phyloP scores from a whole-genome alignment of 2,329 filamentous ascomycete species.

The Paradendryphiella salina region DNA sequence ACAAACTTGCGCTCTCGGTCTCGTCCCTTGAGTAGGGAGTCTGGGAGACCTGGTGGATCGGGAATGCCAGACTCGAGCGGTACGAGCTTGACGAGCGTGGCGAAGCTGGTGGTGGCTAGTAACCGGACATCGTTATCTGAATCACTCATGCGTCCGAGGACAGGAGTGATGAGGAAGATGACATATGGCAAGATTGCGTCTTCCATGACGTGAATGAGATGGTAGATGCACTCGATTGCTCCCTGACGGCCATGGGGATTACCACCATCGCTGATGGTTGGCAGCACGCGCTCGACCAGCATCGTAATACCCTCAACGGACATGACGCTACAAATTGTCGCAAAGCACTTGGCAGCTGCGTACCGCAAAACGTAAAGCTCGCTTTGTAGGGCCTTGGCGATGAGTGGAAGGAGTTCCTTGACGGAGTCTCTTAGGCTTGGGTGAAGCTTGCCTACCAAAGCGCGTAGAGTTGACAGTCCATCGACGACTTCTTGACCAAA shows the following conservation, averaged over 20 bases:
- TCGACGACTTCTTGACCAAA: slow-evolving; percentile 93
- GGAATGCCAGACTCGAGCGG: slow-evolving; percentile 96
- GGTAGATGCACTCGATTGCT: slow-evolving; percentile 92
- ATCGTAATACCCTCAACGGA: slow-evolving; percentile 95
- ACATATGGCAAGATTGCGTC: slow-evolving; percentile 95
- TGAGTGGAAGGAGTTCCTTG: slow-evolving; percentile 77
- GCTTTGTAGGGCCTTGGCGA: slow-evolving; percentile 86
- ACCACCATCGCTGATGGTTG: slow-evolving; percentile 85
- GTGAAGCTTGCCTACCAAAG: slow-evolving; percentile 88
- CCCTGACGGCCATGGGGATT: slow-evolving; percentile 90
- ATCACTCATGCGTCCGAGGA: slow-evolving; percentile 96
- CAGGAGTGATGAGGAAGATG: slow-evolving; percentile 97
- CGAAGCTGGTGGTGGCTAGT: slow-evolving; percentile 94
- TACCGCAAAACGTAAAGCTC: slow-evolving; percentile 91
- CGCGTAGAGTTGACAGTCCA: slow-evolving; percentile 87
- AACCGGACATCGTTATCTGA: slow-evolving; percentile 94
- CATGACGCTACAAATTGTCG: slow-evolving; percentile 95
- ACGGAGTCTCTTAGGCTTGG: slow-evolving; percentile 75
- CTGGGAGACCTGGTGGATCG: slow-evolving; percentile 88
- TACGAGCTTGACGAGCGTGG: slow-evolving; percentile 94
- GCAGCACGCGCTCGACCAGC: slow-evolving; percentile 88
- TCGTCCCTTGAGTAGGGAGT: slow-evolving; percentile 83
- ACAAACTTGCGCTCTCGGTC: slow-evolving; percentile 97
- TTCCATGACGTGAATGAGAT: slow-evolving; percentile 97
- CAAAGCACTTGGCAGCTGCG: slow-evolving; percentile 95